Evolutionary conservation across 352 stramenopile genomes (phyloP).

Genomic region (Globisporangium orthogonon): DNA sequence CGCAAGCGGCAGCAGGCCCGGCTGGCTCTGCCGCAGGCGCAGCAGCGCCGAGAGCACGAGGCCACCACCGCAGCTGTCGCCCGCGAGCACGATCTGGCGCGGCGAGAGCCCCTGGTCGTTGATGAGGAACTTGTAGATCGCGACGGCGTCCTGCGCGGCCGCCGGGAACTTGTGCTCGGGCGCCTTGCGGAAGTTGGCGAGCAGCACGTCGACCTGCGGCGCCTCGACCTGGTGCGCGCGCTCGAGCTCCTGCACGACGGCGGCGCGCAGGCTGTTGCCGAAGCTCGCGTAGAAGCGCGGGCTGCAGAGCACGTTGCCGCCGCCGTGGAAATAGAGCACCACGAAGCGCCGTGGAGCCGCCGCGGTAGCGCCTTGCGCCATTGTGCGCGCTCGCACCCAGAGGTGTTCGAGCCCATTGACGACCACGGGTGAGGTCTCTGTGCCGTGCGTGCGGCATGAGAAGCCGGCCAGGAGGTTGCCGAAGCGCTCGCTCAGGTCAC

Average conservation of each 20-base stretch:
- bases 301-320: constrained; percentile 10
- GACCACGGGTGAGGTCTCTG: constrained; percentile 15
- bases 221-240: constrained; percentile 7
- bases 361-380: no score
- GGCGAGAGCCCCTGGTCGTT: constrained; percentile 23
- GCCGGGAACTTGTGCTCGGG: constrained; percentile 40
- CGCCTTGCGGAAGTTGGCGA: constrained; percentile 45
- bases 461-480: constrained; percentile 22
- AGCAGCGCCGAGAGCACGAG: constrained; percentile 37
- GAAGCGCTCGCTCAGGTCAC: constrained; percentile 14
- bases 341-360: constrained; percentile 1
- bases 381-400: constrained; percentile 19
- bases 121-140: constrained; percentile 37
- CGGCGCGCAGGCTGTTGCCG: constrained; percentile 9
- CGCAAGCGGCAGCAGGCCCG: constrained; percentile 21
- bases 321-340: constrained; percentile 15
- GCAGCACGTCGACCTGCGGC: constrained; percentile 30
- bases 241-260: constrained; percentile 22
- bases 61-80: constrained; percentile 36
- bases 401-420: constrained; percentile 40
- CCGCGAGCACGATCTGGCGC: constrained; percentile 30
- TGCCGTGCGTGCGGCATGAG: constrained; percentile 11
- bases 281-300: constrained; percentile 9
- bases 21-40: constrained; percentile 18
- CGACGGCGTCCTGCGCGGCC: constrained; percentile 27